Conservation (phyloP, 2,329 filamentous ascomycete species). For the Trichothecium roseum region DNA sequence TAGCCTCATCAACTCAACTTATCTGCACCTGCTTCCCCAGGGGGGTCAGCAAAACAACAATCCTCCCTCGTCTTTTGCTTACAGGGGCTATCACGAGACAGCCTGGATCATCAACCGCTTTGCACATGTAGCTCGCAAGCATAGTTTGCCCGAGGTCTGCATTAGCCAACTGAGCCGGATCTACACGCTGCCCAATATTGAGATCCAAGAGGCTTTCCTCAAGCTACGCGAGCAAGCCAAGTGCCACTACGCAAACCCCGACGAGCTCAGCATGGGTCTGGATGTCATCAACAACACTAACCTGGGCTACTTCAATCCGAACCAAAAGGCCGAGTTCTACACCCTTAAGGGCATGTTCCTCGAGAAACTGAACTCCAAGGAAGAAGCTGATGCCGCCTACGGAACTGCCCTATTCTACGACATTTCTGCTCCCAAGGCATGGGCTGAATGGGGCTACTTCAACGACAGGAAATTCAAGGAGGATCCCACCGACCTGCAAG, state of each 20-base stretch:
- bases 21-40: conserved; percentile 72
- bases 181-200: conserved; percentile 97
- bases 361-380: conserved; percentile 82
- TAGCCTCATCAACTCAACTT: conserved; percentile 89
- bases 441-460: conserved; percentile 99
- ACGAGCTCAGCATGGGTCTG: conserved; percentile 81
- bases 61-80: conserved; percentile 81
- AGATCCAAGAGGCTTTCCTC: conserved; percentile 97
- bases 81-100: conserved; percentile 95
- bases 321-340: conserved; percentile 98
- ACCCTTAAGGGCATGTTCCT: conserved; percentile 99
- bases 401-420: conserved; percentile 94
- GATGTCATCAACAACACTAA: conserved; percentile 99
- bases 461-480: conserved; percentile 95
- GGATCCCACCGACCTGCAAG: conserved; percentile 68
- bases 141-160: conserved; percentile 92
- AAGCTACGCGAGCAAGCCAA: conserved; percentile 98
- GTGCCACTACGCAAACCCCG: conserved; percentile 93
- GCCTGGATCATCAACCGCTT: conserved; percentile 99
- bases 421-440: conserved; percentile 88
- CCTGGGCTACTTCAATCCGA: conserved; percentile 90
- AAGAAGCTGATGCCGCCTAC: conserved; percentile 87
- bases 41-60: conserved; percentile 67
- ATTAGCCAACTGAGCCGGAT: conserved; percentile 95
- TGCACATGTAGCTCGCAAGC: conserved; percentile 93